Conservation (phyloP, 1,284 basidiomycete species). For the Sporisorium exsertum region DNA sequence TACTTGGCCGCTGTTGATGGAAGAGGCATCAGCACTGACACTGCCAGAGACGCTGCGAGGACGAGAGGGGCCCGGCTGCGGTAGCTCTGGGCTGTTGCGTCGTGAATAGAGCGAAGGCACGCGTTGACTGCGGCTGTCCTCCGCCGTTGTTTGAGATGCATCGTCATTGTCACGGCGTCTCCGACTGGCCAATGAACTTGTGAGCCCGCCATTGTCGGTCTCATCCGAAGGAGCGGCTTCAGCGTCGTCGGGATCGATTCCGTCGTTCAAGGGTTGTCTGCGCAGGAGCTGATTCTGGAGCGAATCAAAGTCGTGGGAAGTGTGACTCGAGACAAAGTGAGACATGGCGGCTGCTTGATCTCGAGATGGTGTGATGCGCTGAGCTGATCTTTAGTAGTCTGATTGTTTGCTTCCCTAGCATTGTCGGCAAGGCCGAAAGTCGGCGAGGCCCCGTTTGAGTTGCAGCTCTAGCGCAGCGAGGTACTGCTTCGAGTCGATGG, state of each 20-base stretch:
- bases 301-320: constrained; percentile 60
- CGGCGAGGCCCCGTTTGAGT: not conserved
- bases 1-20: constrained; percentile 7
- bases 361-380: not conserved
- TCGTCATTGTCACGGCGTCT: constrained; percentile 29
- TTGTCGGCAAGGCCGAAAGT: constrained; percentile 16
- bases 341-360: constrained; percentile 48
- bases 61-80: constrained; percentile 33
- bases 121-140: constrained; percentile 31
- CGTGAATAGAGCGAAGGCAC: constrained; percentile 48
- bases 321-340: constrained; percentile 63
- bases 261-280: constrained; percentile 39
- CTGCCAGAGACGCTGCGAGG: constrained; percentile 29
- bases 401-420: constrained; percentile 4
- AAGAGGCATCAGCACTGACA: not conserved
- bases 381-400: not conserved
- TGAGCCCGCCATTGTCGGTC: constrained; percentile 12
- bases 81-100: constrained; percentile 46
- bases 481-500: not conserved
- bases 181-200: constrained; percentile 27
- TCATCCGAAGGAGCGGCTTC: constrained; percentile 13
- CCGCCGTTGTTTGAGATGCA: not conserved
- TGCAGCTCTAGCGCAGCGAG: not conserved
- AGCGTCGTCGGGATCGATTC: constrained; percentile 22
- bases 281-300: constrained; percentile 62